Base-by-base conservation (phyloP, 306 rosid genomes). In the Cucurbita moschata region DNA sequence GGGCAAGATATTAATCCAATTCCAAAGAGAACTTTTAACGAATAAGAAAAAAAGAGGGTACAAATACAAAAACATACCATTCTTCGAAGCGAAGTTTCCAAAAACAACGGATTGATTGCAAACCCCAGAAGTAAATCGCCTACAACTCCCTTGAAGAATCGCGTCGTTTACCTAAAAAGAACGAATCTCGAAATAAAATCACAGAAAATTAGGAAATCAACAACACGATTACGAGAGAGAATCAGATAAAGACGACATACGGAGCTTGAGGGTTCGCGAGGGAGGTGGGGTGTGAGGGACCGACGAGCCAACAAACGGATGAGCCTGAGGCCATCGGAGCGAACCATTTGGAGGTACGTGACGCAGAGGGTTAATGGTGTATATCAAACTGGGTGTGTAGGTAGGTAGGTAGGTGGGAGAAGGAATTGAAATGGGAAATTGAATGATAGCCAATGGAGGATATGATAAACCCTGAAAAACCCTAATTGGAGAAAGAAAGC, bases 291-390 rank as follows among this genome's bases (percentile, higher is more conserved):
- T 6, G 81, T 37, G 42, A 86, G 55, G 38, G 89, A 75, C 73
- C 86, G 88, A 78, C 89, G 90, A 72, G 88, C 81, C 71, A 86
- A 77, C 73, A 82, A 80, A 57, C 79, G 73, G 35, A 86, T 37
- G 72, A 94, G 81, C 69, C 68, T 81, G 81, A 78, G 72, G 76
- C 92, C 88, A 73, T 83, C 79, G 76, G 90, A 85, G 87, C 89
- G 86, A 86, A 84, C 95, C 99, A 94, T 94, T 77, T 71, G 84
- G 82, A 30, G 37, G 54, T 64, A 6, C 23, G 72, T 35, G 70
- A 50, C 46, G 44, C 47, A 60, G 53, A 19, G 4, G 40, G 40
- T 16, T 21, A 11, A 23, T 16, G 35, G 47, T 35, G 19, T 39
- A 67, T 46, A 42, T 49, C 0, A 4, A 53, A 10, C 71, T 74